Conservation (phyloP, 1,284 basidiomycete genomes). For the Ganoderma boninense region DNA sequence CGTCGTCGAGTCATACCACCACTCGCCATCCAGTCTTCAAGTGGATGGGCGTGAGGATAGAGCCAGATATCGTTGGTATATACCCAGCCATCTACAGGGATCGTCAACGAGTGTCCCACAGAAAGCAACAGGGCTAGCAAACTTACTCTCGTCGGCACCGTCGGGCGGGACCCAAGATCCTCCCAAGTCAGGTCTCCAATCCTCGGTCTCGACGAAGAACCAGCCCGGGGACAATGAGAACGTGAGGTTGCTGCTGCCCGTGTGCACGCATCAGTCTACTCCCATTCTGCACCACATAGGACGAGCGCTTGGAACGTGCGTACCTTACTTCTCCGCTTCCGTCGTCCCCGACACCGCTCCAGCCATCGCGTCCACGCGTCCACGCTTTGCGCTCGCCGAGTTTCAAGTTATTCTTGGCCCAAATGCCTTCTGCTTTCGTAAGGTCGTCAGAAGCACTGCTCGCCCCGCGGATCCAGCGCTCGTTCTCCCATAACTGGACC, state of each 20-base stretch:
- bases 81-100: conserved; percentile 70
- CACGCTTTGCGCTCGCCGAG: conserved; percentile 66
- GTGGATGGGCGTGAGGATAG: conserved; percentile 51
- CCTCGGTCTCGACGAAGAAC: conserved; percentile 76
- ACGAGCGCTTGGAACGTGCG: conserved; percentile 40
- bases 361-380: conserved; percentile 79
- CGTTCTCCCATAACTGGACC: conserved; percentile 83
- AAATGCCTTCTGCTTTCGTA: conserved; percentile 45
- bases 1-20: conserved; percentile 68
- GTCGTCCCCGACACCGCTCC: conserved; percentile 61
- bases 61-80: conserved; percentile 81
- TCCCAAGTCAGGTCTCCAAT: conserved; percentile 73
- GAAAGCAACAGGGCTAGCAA: neutral
- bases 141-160: conserved; percentile 57
- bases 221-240: conserved; percentile 76
- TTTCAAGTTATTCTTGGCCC: conserved; percentile 66
- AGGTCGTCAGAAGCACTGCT: conserved; percentile 35
- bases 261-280: conserved; percentile 26
- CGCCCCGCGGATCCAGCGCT: conserved; percentile 54
- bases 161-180: conserved; percentile 59
- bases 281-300: neutral
- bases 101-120: neutral
- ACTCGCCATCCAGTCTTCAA: conserved; percentile 50
- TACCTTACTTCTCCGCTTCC: conserved; percentile 69
- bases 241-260: conserved; percentile 74